phyloP scores from a whole-genome alignment of 352 stramenopile genomes.

The Globisporangium paroecandrum region DNA sequence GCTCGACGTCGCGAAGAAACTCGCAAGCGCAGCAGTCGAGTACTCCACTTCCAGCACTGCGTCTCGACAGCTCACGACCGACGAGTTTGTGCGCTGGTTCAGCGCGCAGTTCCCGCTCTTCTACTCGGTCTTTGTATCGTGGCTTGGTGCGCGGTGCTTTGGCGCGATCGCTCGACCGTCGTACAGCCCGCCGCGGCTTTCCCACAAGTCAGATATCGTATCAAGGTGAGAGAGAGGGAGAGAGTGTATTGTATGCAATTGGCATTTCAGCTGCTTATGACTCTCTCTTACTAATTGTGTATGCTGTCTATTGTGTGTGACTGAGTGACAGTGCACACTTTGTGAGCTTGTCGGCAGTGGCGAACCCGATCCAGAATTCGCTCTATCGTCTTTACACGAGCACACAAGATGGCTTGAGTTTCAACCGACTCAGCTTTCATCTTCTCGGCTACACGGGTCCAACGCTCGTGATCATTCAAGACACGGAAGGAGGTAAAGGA shows the following conservation, averaged over 20 bases:
- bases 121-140: constrained; percentile 75
- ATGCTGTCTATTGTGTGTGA: neutral
- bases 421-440: constrained; percentile 81
- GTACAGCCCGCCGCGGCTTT: constrained; percentile 48
- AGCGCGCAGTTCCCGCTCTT: constrained; percentile 63
- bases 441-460: constrained; percentile 73
- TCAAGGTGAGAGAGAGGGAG: constrained; percentile 36
- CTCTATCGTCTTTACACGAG: constrained; percentile 79
- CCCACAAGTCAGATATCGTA: constrained; percentile 65
- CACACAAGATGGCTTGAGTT: constrained; percentile 74
- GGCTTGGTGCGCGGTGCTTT: constrained; percentile 59
- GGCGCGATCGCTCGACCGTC: constrained; percentile 40
- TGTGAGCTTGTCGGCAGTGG: constrained; percentile 51
- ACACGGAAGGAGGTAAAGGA: constrained; percentile 54
- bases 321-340: constrained; percentile 54
- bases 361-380: constrained; percentile 50
- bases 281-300: neutral
- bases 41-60: constrained; percentile 9
- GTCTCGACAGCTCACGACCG: constrained; percentile 31
- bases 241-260: neutral
- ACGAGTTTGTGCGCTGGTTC: constrained; percentile 66
- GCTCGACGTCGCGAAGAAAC: constrained; percentile 32
- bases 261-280: neutral
- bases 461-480: constrained; percentile 67
- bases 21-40: constrained; percentile 33